Evolutionary conservation across 352 stramenopile species (phyloP).

Genomic region (Globisporangium megalacanthum): DNA sequence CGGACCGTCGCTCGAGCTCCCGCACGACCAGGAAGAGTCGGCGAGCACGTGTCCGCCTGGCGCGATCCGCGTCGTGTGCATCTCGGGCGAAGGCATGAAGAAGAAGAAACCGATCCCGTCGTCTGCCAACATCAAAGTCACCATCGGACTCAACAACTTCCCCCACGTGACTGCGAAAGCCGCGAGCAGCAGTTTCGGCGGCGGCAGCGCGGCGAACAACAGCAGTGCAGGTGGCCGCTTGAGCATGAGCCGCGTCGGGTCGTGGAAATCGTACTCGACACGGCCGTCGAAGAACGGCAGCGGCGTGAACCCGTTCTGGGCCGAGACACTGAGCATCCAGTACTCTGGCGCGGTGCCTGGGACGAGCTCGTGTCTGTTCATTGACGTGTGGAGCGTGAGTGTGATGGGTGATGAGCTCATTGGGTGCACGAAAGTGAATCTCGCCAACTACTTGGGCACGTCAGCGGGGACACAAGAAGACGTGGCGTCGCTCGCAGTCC

Average conservation of each 20-base stretch:
- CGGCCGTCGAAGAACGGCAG: constrained; percentile 45
- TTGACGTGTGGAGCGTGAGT: constrained; percentile 72
- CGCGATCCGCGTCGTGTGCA: constrained; percentile 78
- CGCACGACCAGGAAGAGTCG: constrained; percentile 55
- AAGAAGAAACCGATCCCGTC: constrained; percentile 41
- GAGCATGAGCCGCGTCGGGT: constrained; percentile 35
- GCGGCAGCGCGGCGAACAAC: constrained; percentile 8
- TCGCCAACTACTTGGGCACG: constrained; percentile 60
- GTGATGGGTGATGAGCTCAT: constrained; percentile 80
- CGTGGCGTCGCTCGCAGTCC: constrained; percentile 60
- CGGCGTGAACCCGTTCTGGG: constrained; percentile 60
- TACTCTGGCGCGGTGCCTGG: constrained; percentile 74
- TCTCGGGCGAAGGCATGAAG: constrained; percentile 51
- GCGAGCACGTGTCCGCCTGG: constrained; percentile 65
- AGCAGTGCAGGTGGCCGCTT: constrained; percentile 23
- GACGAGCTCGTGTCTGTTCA: constrained; percentile 61
- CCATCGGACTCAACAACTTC: constrained; percentile 68
- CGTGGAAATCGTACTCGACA: constrained; percentile 64
- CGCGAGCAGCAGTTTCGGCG: constrained; percentile 7
- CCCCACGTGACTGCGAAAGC: constrained; percentile 57
- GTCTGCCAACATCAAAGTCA: constrained; percentile 46
- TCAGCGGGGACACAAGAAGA: constrained; percentile 60
- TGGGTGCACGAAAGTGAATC: constrained; percentile 70
- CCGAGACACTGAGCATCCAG: constrained; percentile 69
- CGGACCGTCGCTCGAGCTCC: constrained; percentile 50